Evolutionary conservation across 2,329 filamentous ascomycete genomes (phyloP).

Genomic region (Botrytis elliptica): DNA sequence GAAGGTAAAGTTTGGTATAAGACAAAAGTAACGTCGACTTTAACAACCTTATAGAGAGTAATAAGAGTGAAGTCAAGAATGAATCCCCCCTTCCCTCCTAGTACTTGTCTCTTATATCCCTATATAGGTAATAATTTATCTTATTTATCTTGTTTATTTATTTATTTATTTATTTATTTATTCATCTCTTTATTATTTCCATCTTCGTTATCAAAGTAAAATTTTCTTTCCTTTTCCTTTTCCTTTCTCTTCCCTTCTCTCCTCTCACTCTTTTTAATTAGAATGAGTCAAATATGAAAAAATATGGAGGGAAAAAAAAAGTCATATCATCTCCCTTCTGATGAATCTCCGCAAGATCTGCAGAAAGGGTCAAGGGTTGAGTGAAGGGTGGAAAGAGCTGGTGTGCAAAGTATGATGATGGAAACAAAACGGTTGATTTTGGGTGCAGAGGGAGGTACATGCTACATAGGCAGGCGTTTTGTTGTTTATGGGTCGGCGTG

Average conservation of each 20-base stretch:
- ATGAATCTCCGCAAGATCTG: constrained; percentile 5
- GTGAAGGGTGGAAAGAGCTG: not conserved
- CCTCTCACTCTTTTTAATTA: not conserved
- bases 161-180: not conserved
- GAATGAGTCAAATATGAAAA: not conserved
- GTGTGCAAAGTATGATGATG: not conserved
- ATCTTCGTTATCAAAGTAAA: not conserved
- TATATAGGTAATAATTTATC: not conserved
- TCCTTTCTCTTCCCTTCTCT: not conserved
- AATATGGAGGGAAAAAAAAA: not conserved
- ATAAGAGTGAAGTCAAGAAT: not conserved
- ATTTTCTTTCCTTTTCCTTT: not conserved
- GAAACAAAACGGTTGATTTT: not conserved
- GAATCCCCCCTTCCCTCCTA: not conserved
- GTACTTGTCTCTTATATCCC: not conserved
- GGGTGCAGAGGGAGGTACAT: too few species aligned
- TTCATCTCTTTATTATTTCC: not conserved
- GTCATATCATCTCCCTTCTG: not conserved
- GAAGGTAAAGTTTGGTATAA: too few species aligned
- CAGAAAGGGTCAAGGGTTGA: not conserved
- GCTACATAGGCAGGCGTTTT: not conserved
- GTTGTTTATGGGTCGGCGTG: not conserved
- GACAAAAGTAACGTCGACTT: not conserved
- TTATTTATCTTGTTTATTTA: not conserved
- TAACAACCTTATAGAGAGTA: not conserved